Base-by-base conservation (phyloP, 345 rosid genomes). In the Luvunga scandens region DNA sequence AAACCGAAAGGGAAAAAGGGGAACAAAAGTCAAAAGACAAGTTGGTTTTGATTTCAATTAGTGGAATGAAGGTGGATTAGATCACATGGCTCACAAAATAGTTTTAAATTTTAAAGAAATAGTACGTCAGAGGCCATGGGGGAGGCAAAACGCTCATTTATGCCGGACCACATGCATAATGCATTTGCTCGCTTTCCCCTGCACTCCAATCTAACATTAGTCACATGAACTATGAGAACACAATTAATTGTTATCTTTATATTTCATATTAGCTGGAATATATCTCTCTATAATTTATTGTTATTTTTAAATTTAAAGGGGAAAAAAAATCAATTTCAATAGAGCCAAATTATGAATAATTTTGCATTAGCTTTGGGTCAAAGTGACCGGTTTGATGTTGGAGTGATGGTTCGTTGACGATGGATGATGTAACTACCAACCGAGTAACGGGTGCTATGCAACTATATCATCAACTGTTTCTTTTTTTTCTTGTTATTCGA, bases 101-200 rank as follows among this genome's bases (percentile, higher is more conserved):
- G 75, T 34, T 28, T 39, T 13, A 62, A 45, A 12, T 45, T 12
- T 45, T 45, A 45, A 45, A 45, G 16, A 45, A 45, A 12, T 45
- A 45, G 50, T 45, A 14, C 18, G 45, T 13, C 16, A 7, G 16
- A 45, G 33, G 9, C 8, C 1, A 16, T 9, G 73, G 55, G 72
- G 68, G 30, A 71, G 80, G 76, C 79, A 69, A n/a, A 16, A 21
- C 82, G 72, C 75, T 82, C 60, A 59, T 73, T 78, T 28, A 69
- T 71, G 83, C 74, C 69, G 81, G 83, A 68, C 86, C 86, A 77
- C 86, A 77, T 81, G 87, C 77, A 27, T 22, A 45, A 45, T 45
- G 50, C 50, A 45, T 45, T 45, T 12, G 50, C 50, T 61, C 65
- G 79, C 81, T 77, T 81, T 86, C 34, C 76, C 73, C 59, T 67